Evolutionary conservation across 768 basidiomycete genomes (phyloP).

Genomic region (Lactarius sp.): DNA sequence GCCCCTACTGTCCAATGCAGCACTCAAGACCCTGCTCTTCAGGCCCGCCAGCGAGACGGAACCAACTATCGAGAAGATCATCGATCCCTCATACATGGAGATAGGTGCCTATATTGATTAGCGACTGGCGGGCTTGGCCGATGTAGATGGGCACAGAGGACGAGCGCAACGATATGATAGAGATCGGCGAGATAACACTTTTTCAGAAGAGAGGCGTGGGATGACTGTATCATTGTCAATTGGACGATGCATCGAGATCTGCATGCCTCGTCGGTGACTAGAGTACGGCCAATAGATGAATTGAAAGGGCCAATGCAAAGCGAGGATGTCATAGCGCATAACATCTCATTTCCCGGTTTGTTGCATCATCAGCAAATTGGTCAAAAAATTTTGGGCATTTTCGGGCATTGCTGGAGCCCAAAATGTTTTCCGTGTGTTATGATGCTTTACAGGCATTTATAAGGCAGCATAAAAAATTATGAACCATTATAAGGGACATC

Average conservation of each 20-base stretch:
- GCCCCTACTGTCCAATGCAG: conserved; percentile 41
- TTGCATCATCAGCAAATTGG: too few species aligned
- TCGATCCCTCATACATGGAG: conserved; percentile 81
- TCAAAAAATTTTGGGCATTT: too few species aligned
- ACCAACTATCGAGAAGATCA: conserved; percentile 56
- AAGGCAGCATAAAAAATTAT: too few species aligned
- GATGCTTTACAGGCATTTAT: too few species aligned
- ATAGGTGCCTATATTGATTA: conserved; percentile 95
- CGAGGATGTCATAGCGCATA: conserved; percentile 3
- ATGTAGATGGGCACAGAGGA: conserved; percentile 61
- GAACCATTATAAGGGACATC: too few species aligned
- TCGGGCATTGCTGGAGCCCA: too few species aligned
- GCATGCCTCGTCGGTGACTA: neutral
- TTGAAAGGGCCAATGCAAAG: neutral
- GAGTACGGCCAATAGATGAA: neutral
- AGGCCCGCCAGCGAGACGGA: conserved; percentile 40
- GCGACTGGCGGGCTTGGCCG: conserved; percentile 55
- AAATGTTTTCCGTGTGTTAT: too few species aligned
- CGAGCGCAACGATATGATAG: conserved; percentile 54
- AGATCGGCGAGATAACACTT: conserved; percentile 79
- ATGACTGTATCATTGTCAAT: conserved; percentile 82
- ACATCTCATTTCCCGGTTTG: neutral
- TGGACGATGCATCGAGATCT: conserved; percentile 60
- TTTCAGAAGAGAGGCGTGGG: conserved; percentile 78
- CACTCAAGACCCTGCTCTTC: conserved; percentile 49